Conservation (phyloP, 2,329 filamentous ascomycete genomes). For the Diaporthe amygdali region DNA sequence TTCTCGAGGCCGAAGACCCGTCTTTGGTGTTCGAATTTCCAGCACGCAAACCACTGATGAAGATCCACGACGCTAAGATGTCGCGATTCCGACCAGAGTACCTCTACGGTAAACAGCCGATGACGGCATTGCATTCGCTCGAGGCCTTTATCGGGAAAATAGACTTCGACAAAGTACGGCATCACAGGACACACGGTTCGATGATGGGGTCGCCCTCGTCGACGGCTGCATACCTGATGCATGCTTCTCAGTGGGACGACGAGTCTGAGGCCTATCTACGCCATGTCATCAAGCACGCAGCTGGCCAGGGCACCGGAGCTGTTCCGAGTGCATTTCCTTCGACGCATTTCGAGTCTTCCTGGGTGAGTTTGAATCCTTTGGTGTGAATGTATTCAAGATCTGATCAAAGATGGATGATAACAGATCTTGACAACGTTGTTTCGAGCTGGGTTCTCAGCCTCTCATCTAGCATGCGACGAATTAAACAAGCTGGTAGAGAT, state of each 20-base stretch:
- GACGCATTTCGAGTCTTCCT: not conserved
- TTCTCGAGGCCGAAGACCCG: too few species aligned
- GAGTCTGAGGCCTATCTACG: not conserved
- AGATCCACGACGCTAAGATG: too few species aligned
- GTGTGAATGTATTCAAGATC: too few species aligned
- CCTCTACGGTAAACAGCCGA: not conserved
- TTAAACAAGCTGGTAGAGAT: too few species aligned
- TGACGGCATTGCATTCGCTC: not conserved
- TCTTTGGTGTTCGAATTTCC: too few species aligned
- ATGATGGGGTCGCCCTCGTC: not conserved
- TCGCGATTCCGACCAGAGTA: not conserved
- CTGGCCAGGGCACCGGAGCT: not conserved
- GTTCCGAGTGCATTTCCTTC: not conserved
- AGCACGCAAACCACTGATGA: too few species aligned
- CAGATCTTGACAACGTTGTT: not conserved
- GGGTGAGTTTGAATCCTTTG: not conserved
- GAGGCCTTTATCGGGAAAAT: not conserved
- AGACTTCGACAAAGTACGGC: not conserved
- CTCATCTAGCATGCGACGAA: too few species aligned
- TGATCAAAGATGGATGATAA: not conserved
- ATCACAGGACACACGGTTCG: not conserved
- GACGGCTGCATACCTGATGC: not conserved
- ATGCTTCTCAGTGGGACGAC: not conserved
- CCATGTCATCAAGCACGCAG: not conserved
- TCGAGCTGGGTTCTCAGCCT: not conserved